Base-by-base conservation (phyloP, 2,329 filamentous ascomycete species). In the Paracoccidioides lutzii region DNA sequence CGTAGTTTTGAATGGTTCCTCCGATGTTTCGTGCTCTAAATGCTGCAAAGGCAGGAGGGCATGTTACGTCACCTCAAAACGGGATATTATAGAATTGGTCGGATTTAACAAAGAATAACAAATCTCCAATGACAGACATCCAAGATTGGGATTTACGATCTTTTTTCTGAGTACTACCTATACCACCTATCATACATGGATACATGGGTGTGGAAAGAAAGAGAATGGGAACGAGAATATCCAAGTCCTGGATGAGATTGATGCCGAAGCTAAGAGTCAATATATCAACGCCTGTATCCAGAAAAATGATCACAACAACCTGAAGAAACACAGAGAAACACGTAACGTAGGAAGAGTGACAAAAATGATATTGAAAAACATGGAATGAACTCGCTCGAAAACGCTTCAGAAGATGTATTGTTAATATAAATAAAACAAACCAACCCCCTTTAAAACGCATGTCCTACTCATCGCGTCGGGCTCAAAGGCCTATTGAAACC, bases 401-500 rank as follows among this genome's bases (percentile, higher is more conserved):
- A 54, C 15, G 30, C 53, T 54, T 35, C 9, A 15, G 10, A 35
- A 53, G 30, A 37, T 28, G 41, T 15, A 45, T 22, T 22, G 22
- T 22, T 22, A 22, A 22, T 22, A 53, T 7, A 42, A 28, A 37
- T 3, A 35, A 14, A 44, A 42, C 9, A 55, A 44, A 45, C 41
- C 12, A 4, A 6, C 12, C 2, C 32, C 15, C 12, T 6, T 22
- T 7, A 32, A 4, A 45, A 30, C 42, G 33, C 14, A 15, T 12
- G 14, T 38, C 22, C 10, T 44, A 38, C 14, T 68, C 59, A 70
- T 62, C 71, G 67, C 51, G 68, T 68, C 33, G 75, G 75, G 64
- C 74, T 76, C 61, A 77, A 67, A 33, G 75, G 75, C 59, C 75
- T 65, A 61, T 77, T 77, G 66, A 77, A 77, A 55, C 75, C 75